Base-by-base conservation (phyloP, 2,329 filamentous ascomycete species). In the Claviceps monticola region DNA sequence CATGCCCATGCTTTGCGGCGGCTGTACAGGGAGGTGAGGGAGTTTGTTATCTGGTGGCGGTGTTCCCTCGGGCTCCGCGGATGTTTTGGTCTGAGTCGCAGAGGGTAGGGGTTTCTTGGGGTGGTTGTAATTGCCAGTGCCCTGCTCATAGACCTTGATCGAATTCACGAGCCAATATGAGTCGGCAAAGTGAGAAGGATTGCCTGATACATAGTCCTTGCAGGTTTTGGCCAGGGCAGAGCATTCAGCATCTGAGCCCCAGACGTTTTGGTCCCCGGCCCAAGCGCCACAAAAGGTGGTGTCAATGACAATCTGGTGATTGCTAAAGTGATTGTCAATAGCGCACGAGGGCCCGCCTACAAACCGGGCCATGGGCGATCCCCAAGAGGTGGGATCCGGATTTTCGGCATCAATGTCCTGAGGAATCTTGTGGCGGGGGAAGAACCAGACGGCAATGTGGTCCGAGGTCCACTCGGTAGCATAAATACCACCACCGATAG, bases 211-310 rank as follows among this genome's bases (percentile, higher is more conserved):
- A 64, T 80, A 95, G 23, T 80, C 78, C 29, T 82, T 63, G 71
- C 90, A 95, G 1, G 80, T 82, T 41, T 67, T 55, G 0, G 80
- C 85, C 57, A 79, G 72, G 42, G 74, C 68, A 1, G 74, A 68
- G 65, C 86, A 90, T 44, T 76, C 74, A 4, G 67, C 55, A 54
- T 82, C 74, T 36, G 65, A 61, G 48, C 62, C 60, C 83, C 85
- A 95, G 37, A 82, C 79, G 4, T 56, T 53, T 14, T 58, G 51
- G 43, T 71, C 64, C 23, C 87, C 87, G 7, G 89, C 89, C 89
- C 89, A 95, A 62, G 84, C 79, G 19, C 90, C 90, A 66, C 90
- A 96, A 65, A 95, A 88, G 5, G 85, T 86, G 1, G 83, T 93
- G 68, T 91, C 81, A 66, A 93, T 83, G 56, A 91, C 78, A 56